Evolutionary conservation across 164 flowering plant genomes (phyloP).

Genomic region (Kingdonia uniflora): DNA sequence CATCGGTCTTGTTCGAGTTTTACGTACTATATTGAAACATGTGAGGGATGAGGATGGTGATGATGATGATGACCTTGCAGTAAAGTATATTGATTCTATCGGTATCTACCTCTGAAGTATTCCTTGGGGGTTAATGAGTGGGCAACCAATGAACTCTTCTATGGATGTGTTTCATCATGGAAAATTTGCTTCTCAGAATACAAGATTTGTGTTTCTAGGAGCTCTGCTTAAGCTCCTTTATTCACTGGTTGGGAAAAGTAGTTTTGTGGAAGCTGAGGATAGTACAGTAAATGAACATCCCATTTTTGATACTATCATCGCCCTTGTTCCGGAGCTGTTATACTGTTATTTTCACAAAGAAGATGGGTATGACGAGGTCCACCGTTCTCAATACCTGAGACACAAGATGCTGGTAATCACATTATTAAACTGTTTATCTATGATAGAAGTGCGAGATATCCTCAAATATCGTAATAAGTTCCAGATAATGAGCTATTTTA

Average conservation of each 20-base stretch:
- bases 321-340: constrained; percentile 42
- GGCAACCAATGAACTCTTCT: constrained; percentile 5
- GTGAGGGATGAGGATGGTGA: constrained; percentile 34
- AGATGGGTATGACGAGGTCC: constrained; percentile 9
- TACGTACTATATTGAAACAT: constrained; percentile 46
- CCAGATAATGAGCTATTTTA: too few species aligned
- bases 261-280: constrained; percentile 17
- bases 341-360: constrained; percentile 40
- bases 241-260: constrained; percentile 40
- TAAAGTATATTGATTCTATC: constrained; percentile 26
- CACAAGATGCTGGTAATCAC: constrained; percentile 73
- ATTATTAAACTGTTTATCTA: too few species aligned
- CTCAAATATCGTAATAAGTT: too few species aligned
- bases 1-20: constrained; percentile 36
- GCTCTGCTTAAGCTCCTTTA: constrained; percentile 50
- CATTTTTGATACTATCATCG: constrained; percentile 20
- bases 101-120: constrained; percentile 25
- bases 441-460: too few species aligned
- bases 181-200: constrained; percentile 9
- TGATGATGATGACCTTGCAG: constrained; percentile 20
- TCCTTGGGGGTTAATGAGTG: constrained; percentile 37
- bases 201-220: constrained; percentile 38
- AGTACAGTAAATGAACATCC: constrained; percentile 18
- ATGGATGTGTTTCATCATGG: constrained; percentile 6
- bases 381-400: constrained; percentile 42